Evolutionary conservation across 2,329 filamentous ascomycete genomes (phyloP).

Genomic region (Calonectria henricotiae): DNA sequence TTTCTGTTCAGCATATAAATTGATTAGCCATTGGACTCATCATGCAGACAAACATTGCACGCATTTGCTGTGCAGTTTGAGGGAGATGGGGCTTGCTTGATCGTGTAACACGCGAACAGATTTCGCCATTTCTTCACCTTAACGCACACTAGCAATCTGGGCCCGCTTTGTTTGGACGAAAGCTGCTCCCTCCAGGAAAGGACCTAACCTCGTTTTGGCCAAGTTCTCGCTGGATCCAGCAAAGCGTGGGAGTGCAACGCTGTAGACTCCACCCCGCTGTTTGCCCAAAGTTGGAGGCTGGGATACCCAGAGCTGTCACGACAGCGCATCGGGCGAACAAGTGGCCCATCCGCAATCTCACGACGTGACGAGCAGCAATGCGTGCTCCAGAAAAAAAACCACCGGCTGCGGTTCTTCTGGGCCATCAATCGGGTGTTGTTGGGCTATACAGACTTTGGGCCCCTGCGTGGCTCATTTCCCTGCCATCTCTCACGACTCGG

Average conservation of each 20-base stretch:
- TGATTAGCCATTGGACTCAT: slow-evolving; percentile 4
- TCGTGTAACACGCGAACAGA: slow-evolving; percentile 12
- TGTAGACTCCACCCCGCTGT: slow-evolving; percentile 20
- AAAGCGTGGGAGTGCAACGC: slow-evolving; percentile 11
- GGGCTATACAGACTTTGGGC: slow-evolving; percentile 29
- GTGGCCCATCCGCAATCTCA: slow-evolving; percentile 32
- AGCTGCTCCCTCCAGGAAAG: neutral
- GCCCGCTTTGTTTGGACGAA: slow-evolving; percentile 17
- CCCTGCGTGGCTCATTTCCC: slow-evolving; percentile 19
- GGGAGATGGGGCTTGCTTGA: neutral
- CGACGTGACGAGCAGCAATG: slow-evolving; percentile 5
- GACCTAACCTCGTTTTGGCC: slow-evolving; percentile 15
- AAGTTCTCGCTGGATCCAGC: slow-evolving; percentile 9
- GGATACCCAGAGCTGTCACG: slow-evolving; percentile 33
- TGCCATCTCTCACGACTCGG: slow-evolving; percentile 41
- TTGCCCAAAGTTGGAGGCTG: slow-evolving; percentile 25
- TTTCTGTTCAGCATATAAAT: slow-evolving; percentile 4
- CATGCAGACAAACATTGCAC: slow-evolving; percentile 23
- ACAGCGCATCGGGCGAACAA: slow-evolving; percentile 27
- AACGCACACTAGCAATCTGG: slow-evolving; percentile 11
- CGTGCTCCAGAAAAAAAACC: neutral
- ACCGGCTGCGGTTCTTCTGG: neutral
- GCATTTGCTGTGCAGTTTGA: neutral
- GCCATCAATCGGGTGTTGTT: slow-evolving; percentile 3
- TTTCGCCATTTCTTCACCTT: neutral